These are phyloP conservation scores for Murraya paniculata DNA, from an alignment of 345 rosid genomes.

Conservation along the genomic window DNA sequence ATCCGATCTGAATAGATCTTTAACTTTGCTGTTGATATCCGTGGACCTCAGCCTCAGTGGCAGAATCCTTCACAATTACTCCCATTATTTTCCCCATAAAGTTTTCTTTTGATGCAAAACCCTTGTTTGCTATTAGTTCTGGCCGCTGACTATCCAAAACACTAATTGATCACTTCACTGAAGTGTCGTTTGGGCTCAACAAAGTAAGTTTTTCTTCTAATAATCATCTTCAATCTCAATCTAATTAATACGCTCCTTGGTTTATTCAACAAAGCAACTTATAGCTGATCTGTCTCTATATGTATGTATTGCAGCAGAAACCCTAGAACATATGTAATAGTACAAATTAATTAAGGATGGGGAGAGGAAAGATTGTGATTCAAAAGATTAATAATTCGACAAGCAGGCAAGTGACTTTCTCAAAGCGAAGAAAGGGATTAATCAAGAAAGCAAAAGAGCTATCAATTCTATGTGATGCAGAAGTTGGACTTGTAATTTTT, in stretches of 20 bases:
- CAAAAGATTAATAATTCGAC: constrained; percentile 42
- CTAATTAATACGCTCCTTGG: neutral
- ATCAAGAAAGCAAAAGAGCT: constrained; percentile 46
- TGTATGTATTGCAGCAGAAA: constrained; percentile 17
- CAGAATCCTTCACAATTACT: neutral
- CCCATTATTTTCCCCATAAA: neutral
- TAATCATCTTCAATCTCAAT: constrained; percentile 15
- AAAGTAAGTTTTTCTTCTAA: constrained; percentile 25
- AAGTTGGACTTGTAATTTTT: constrained; percentile 43
- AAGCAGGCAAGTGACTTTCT: constrained; percentile 51
- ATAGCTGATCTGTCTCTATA: neutral
- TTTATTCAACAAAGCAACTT: neutral
- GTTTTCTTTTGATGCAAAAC: neutral
- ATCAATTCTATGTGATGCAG: constrained; percentile 46
- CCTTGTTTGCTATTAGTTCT: neutral
- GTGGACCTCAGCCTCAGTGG: neutral
- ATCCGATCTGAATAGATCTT: neutral
- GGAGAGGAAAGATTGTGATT: constrained; percentile 50
- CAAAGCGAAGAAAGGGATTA: constrained; percentile 47
- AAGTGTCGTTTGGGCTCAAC: constrained; percentile 13
- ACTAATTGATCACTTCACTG: neutral
- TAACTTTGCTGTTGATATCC: neutral
- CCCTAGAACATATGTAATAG: constrained; percentile 25
- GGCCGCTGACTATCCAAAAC: neutral
- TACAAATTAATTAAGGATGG: constrained; percentile 24